Conservation (phyloP, 2,329 filamentous ascomycete species). For the Fusarium sp. region DNA sequence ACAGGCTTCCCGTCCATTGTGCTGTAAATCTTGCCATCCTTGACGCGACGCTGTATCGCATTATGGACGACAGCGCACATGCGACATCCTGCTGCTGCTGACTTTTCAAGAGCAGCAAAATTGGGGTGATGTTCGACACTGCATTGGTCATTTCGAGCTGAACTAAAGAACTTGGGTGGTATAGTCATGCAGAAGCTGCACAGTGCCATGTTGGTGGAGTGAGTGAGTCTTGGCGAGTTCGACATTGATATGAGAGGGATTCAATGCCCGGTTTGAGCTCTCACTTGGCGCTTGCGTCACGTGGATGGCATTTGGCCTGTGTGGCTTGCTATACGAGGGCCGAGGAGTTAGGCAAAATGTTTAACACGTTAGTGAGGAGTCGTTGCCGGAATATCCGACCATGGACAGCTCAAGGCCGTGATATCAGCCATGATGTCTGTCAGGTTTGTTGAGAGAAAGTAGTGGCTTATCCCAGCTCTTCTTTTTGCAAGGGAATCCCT, state of each 20-base stretch:
- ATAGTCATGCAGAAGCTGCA: neutral
- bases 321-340: neutral
- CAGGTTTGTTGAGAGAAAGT: neutral
- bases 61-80: neutral
- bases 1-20: neutral
- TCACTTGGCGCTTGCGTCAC: neutral
- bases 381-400: neutral
- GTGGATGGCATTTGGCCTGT: neutral
- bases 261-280: neutral
- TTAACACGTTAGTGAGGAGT: neutral
- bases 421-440: neutral
- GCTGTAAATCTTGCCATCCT: neutral
- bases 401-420: neutral
- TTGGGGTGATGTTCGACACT: neutral
- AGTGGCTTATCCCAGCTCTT: neutral
- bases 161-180: neutral
- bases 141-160: neutral
- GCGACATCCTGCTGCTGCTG: neutral
- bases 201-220: neutral
- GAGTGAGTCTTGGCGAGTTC: neutral
- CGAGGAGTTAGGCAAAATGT: neutral
- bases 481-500: no score
- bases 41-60: neutral
- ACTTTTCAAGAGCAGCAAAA: neutral
- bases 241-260: neutral